Percentiles rank a stretch among this genome's conserved stretches.
These are phyloP conservation scores for Leccinellum albellum DNA, from an alignment of 768 basidiomycete species.

Conservation along the genomic window DNA sequence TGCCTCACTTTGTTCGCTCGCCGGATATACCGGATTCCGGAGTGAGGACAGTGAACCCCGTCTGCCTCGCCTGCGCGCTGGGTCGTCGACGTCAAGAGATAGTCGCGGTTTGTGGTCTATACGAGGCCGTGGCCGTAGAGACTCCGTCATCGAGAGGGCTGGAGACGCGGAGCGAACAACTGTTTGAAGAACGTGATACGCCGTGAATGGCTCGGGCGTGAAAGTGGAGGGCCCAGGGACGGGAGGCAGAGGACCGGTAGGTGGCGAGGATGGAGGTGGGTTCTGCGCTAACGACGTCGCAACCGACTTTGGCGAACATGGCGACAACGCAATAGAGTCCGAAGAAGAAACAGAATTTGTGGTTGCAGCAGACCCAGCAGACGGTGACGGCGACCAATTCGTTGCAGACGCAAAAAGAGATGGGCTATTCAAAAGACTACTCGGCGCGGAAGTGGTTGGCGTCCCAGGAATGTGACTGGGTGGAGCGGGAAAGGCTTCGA, in stretches of 20 bases:
- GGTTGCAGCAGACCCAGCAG: conserved; percentile 2
- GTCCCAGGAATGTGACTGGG: conserved; percentile 33
- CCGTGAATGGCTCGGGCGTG: conserved; percentile 44
- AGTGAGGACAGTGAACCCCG: conserved; percentile 30
- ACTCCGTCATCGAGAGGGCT: conserved; percentile 17
- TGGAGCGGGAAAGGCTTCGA: conserved; percentile 36
- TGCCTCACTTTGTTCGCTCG: conserved; percentile 5
- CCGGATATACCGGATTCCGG: conserved; percentile 19
- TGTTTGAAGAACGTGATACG: conserved; percentile 34
- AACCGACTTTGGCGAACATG: conserved; percentile 15
- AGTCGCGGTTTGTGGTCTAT: conserved; percentile 14
- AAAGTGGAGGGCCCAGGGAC: conserved; percentile 61
- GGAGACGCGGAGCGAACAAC: conserved; percentile 20
- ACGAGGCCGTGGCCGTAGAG: conserved; percentile 17
- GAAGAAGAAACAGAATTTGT: conserved; percentile 1
- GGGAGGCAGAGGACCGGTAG: conserved; percentile 58
- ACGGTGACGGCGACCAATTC: conserved; percentile 1
- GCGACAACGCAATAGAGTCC: conserved; percentile 5
- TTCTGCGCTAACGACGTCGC: conserved; percentile 27
- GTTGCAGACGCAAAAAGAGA: conserved; percentile 14
- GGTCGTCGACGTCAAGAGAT: conserved; percentile 13
- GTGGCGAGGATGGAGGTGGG: conserved; percentile 59
- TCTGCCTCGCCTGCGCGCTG: conserved; percentile 17
- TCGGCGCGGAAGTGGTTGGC: conserved; percentile 8
- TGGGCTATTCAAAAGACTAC: conserved; percentile 5